Base-by-base conservation (phyloP, 1,284 basidiomycete species). In the Veloboletus limbatus region DNA sequence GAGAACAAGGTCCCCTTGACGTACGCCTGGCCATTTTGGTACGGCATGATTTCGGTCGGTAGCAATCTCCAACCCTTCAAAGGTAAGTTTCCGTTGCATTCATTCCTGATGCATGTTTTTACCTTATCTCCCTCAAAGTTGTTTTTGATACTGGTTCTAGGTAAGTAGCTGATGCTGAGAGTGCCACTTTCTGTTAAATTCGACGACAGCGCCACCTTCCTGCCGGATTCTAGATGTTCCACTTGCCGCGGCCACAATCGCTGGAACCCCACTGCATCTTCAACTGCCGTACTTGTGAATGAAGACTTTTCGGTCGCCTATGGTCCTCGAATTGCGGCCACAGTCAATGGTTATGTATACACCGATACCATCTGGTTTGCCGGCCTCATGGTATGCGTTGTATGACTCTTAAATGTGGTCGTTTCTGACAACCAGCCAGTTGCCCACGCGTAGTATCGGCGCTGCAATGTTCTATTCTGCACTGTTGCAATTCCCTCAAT, bases 321-420 rank as follows among this genome's bases (percentile, higher is more conserved):
- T n/a, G n/a, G n/a, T n/a, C n/a, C n/a, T n/a, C n/a, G n/a, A n/a
- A n/a, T n/a, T n/a, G n/a, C n/a, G n/a, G n/a, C n/a, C n/a, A n/a
- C n/a, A n/a, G n/a, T n/a, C 8, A 56, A 59, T 10, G 82, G 81
- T 17, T 62, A 66, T 25, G 68, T 77, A 48, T 82, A 75, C 62
- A 65, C 62, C 3, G 83, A 86, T 54, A 71, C 63, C 6, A 72
- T 81, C 1, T 47, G 56, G 25, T 54, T 71, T 26, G 59, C 55
- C 6, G 60, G 61, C 4, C 40, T 63, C 18, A 52, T 34, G 1
- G 69, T 69, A 45, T 9, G 49, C 45, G 7, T 17, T 36, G 18
- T 6, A n/a, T 20, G 3, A 8, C n/a, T n/a, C n/a, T n/a, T n/a
- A n/a, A n/a, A n/a, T n/a, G n/a, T n/a, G n/a, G n/a, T n/a, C n/a